Conservation (phyloP, 1,284 basidiomycete genomes). For the Sporisorium exsertum region DNA sequence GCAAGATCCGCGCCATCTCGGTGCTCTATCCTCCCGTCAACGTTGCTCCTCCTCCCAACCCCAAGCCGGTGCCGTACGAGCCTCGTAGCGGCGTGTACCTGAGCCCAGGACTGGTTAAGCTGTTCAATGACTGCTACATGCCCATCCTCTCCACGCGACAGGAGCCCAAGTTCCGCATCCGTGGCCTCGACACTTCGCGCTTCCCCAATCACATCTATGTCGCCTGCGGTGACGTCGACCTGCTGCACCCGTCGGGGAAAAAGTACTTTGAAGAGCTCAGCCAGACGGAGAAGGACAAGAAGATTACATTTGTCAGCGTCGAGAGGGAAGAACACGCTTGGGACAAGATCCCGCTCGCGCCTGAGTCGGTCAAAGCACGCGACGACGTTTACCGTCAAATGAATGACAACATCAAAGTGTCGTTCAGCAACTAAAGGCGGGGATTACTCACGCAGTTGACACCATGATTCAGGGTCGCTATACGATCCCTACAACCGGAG, state of each 20-base stretch:
- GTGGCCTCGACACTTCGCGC: constrained; percentile 31
- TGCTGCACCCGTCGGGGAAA: constrained; percentile 43
- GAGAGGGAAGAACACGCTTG: constrained; percentile 58
- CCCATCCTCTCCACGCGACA: constrained; percentile 15
- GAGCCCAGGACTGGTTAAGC: constrained; percentile 16
- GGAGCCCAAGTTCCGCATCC: constrained; percentile 40
- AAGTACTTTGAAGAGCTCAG: constrained; percentile 46
- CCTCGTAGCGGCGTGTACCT: constrained; percentile 45
- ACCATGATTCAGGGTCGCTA: background rate
- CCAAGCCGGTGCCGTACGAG: constrained; percentile 5
- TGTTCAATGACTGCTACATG: constrained; percentile 58
- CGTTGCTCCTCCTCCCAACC: background rate
- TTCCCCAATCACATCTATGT: constrained; percentile 50
- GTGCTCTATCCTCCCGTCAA: constrained; percentile 50
- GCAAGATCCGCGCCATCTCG: constrained; percentile 47
- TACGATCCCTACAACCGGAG: background rate
- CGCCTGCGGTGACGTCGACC: constrained; percentile 53
- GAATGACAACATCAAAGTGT: constrained; percentile 27
- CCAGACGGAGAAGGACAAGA: constrained; percentile 28
- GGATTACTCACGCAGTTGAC: background rate
- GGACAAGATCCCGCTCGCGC: constrained; percentile 52
- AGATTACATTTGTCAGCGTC: constrained; percentile 42
- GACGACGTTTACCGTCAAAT: constrained; percentile 32
- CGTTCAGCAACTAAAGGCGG: constrained; percentile 10
- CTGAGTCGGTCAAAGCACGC: constrained; percentile 31